Evolutionary conservation across 352 stramenopile genomes (phyloP).

Genomic region (Globisporangium radiosum): DNA sequence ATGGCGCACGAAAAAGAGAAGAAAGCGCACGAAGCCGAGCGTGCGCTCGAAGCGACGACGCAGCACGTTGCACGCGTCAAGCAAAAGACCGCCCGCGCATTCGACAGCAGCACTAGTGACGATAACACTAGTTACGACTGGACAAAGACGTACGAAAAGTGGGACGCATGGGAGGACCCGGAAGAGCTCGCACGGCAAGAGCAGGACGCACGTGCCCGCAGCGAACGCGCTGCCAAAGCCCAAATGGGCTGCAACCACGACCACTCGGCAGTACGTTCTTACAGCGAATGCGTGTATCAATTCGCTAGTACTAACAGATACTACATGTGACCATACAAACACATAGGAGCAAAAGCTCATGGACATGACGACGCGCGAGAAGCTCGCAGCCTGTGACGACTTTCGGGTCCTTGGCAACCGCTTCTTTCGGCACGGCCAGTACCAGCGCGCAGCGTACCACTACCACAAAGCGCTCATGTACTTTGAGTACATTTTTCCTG

Average conservation of each 20-base stretch:
- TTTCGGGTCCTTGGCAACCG: slow-evolving; percentile 62
- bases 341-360: slow-evolving; percentile 73
- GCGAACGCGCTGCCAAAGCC: slow-evolving; percentile 35
- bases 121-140: slow-evolving; percentile 41
- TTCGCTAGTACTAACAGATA: too few relatives aligned
- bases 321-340: background rate
- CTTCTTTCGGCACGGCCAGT: slow-evolving; percentile 79
- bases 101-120: background rate
- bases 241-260: slow-evolving; percentile 77
- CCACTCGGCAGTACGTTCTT: slow-evolving; percentile 44
- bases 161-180: slow-evolving; percentile 72
- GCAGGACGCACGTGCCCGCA: slow-evolving; percentile 53
- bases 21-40: slow-evolving; percentile 26
- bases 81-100: slow-evolving; percentile 25
- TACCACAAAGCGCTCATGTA: slow-evolving; percentile 82
- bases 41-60: slow-evolving; percentile 24
- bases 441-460: slow-evolving; percentile 69
- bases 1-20: slow-evolving; percentile 58
- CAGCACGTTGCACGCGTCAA: slow-evolving; percentile 35
- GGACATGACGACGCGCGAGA: slow-evolving; percentile 70
- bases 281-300: too few relatives aligned
- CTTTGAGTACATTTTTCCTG: slow-evolving; percentile 84
- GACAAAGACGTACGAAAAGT: slow-evolving; percentile 73
- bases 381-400: slow-evolving; percentile 56
- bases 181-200: slow-evolving; percentile 70